Conservation (phyloP, 345 rosid genomes). For the Kandelia obovata region DNA sequence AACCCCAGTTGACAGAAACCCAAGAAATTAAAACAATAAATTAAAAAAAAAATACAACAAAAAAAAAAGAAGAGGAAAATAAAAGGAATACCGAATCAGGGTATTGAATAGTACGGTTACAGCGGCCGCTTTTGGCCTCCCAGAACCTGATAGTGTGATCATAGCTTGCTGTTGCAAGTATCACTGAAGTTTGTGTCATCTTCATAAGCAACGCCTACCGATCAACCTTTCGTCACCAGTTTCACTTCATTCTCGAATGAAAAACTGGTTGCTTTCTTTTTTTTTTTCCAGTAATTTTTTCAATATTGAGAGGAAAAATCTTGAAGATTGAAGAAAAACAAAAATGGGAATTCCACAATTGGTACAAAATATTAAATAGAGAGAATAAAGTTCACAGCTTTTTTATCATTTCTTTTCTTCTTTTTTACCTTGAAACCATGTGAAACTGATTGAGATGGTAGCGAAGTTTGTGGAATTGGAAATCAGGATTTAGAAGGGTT, state of each 20-base stretch:
- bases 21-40: not conserved
- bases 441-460: not conserved
- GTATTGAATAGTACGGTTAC: constrained; percentile 88
- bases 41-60: not conserved
- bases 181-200: constrained; percentile 83
- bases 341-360: too few relatives aligned
- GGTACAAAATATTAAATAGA: too few relatives aligned
- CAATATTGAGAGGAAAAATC: too few relatives aligned
- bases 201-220: constrained; percentile 19
- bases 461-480: not conserved
- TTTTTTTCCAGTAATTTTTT: too few relatives aligned
- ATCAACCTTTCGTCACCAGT: not conserved
- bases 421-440: constrained; percentile 11
- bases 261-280: too few relatives aligned
- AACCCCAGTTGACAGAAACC: not conserved
- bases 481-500: constrained; percentile 20
- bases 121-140: constrained; percentile 95
- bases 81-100: constrained; percentile 61
- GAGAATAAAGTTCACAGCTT: too few relatives aligned
- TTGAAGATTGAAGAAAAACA: too few relatives aligned
- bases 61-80: constrained; percentile 3
- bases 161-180: constrained; percentile 93
- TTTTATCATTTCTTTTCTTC: too few relatives aligned
- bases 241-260: too few relatives aligned
- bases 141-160: constrained; percentile 88